These are phyloP conservation scores for Lepiota subincarnata DNA, from an alignment of 768 basidiomycete species.

Conservation along the genomic window DNA sequence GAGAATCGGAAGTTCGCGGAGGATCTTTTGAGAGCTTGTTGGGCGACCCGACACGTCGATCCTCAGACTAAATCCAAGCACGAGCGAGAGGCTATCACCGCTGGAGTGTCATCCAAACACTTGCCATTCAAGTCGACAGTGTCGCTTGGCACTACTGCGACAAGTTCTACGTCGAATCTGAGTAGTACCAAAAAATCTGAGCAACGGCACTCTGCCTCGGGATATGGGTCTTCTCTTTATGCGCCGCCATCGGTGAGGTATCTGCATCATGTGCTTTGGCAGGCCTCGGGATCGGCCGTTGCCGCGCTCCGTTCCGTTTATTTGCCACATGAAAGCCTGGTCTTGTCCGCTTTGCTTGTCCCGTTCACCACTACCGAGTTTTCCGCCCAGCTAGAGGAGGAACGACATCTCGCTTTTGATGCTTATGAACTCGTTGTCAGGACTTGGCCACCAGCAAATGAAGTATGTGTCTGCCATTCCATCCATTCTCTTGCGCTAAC, in stretches of 20 bases:
- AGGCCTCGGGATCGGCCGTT: constrained; percentile 34
- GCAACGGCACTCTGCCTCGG: neutral
- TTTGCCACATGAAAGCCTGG: constrained; percentile 55
- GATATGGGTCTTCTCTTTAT: neutral
- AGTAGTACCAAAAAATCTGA: neutral
- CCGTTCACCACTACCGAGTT: constrained; percentile 46
- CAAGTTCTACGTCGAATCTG: neutral
- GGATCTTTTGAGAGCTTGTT: constrained; percentile 55
- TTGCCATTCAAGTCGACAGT: constrained; percentile 1
- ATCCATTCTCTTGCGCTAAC: neutral
- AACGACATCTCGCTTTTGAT: constrained; percentile 53
- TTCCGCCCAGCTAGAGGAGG: constrained; percentile 39
- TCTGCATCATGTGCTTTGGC: constrained; percentile 43
- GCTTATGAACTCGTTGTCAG: constrained; percentile 55
- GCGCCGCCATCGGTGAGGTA: constrained; percentile 35
- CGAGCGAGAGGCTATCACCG: constrained; percentile 11
- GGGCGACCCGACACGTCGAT: constrained; percentile 47
- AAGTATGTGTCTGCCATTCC: constrained; percentile 35
- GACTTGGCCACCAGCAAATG: constrained; percentile 53
- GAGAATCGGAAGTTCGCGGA: constrained; percentile 48
- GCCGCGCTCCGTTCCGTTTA: constrained; percentile 22
- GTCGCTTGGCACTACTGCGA: neutral
- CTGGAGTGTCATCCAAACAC: constrained; percentile 26
- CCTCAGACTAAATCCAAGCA: constrained; percentile 19
- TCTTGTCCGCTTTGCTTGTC: constrained; percentile 52